Evolutionary conservation across 192 early-diverging fungal genomes (phyloP), one percentile per base, ranked within the genome.

Genomic region (Podila clonocystis): DNA sequence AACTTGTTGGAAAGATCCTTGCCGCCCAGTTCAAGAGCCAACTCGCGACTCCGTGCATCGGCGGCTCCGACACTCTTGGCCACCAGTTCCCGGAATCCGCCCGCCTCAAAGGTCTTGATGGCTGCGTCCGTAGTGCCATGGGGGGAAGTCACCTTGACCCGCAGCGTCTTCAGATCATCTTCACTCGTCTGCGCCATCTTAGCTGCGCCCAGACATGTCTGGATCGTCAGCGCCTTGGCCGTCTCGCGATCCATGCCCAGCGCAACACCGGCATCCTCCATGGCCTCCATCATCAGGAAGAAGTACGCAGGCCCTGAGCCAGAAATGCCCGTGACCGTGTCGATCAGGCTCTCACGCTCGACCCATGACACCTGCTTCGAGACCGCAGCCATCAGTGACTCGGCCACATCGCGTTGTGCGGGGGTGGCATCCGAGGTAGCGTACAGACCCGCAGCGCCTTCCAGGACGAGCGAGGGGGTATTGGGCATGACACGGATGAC

Each of bases 281-380:
- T 92, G 6, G 91, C 91, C 84, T 97, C 97, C 82, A 97, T 89
- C 65, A 98, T 85, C 72, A 96, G 82, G 86, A 98, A 98, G 83
- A 98, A 98, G 77, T 98, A 98, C 3, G 97, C 97, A 4, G 97
- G 97, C 5, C 97, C 97, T n/a, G 92, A 94, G 4, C 97, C 95
- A 62, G 92, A 94, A n/a, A 96, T 83, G 5, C 91, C 94, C 1
- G 95, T 96, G 38, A 97, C 96, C 0, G 95, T 90, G 68, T 98
- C 97, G 59, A 98, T 89, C 48, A 92, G 83, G 0, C 57, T 45
- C 70, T 98, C 96, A 2, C 72, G 70, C 24, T 93, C 90, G 26
- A 97, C 93, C 95, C 95, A 98, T 58, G 91, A 89, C n/a, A 91
- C 88, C 65, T 89, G 79, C 82, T 93, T 94, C 50, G 94, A 92